Evolutionary conservation across 2,329 filamentous ascomycete genomes (phyloP), one percentile per base, ranked within the genome.

Genomic region (Phialophora tarda): DNA sequence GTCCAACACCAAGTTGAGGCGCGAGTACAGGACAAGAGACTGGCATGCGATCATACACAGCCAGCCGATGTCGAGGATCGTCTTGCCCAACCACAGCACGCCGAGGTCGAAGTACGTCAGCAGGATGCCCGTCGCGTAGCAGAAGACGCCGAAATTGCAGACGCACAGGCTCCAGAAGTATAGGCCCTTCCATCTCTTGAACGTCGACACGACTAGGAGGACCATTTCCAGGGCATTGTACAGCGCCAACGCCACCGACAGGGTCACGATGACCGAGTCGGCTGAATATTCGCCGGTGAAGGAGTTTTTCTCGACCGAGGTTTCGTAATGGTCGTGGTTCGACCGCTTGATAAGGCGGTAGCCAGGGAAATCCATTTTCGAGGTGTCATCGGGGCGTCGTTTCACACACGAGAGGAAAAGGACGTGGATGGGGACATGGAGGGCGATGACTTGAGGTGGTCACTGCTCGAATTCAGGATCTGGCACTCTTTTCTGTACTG

Each of bases 201-300:
- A 84, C 4, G 80, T 83, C 63, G 79, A 76, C 55, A 81, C 81
- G 64, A 83, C 76, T 41, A 83, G 78, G 53, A 83, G 75, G 64
- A 81, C 75, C 34, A 84, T 78, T 64, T 84, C 82, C 50, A 82
- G 74, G 53, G 80, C 79, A 67, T 83, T 84, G 71, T 84, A 84
- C 75, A 80, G 80, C 44, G 81, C 78, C 48, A 84, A 74, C 17
- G 23, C 59, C 14, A 61, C 50, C 17, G 59, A 61, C 7, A 61
- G 23, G 26, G 59, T 61, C 28, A 61, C 59, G 44, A 54, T 61
- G 23, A 61, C 59, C 21, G 59, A 59, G 41, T 41, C 44, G 41
- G 41, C 41, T 41, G 53, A 57, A n/a, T 56, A 63, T 57, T 32
- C 26, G 53, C 61, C 61, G 26, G 56, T 32, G 61, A 63, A 63